Conservation (phyloP, 805 yeast species). For the Monosporozyma solicola region DNA sequence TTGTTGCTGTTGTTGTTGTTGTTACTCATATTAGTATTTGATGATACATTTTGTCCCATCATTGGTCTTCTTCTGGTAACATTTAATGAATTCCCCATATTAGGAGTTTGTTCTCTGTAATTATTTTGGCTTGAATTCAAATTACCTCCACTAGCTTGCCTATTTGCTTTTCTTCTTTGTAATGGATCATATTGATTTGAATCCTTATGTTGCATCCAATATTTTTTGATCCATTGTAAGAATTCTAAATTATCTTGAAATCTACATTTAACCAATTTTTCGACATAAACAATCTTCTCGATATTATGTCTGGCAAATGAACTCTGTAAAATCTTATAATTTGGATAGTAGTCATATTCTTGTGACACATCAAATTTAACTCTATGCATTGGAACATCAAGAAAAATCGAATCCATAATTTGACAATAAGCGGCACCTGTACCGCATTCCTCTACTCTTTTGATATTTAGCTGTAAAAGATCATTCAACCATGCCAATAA, state of each 20-base stretch:
- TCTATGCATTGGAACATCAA: conserved; percentile 71
- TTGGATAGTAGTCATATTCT: conserved; percentile 69
- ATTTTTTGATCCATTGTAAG: conserved; percentile 81
- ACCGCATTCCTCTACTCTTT: conserved; percentile 89
- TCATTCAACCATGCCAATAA: conserved; percentile 78
- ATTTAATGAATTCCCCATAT: conserved; percentile 5
- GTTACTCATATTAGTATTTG: neutral
- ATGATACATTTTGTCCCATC: conserved; percentile 1
- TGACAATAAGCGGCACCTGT: conserved; percentile 94
- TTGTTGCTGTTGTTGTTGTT: neutral
- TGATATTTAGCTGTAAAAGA: conserved; percentile 52
- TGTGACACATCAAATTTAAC: conserved; percentile 63
- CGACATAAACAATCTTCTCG: conserved; percentile 71
- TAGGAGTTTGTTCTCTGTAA: conserved; percentile 1
- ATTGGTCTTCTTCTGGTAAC: conserved; percentile 21
- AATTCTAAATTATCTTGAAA: conserved; percentile 93
- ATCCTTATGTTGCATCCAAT: conserved; percentile 70
- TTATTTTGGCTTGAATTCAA: neutral
- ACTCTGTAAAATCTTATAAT: conserved; percentile 79
- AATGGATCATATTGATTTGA: conserved; percentile 64
- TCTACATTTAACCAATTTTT: conserved; percentile 71
- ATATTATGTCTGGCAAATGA: conserved; percentile 65
- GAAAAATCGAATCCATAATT: conserved; percentile 73
- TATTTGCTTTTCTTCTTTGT: conserved; percentile 39
- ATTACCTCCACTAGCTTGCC: conserved; percentile 12